These are phyloP conservation scores for Lactifluus pinguis DNA, from an alignment of 768 basidiomycete species.

Conservation along the genomic window DNA sequence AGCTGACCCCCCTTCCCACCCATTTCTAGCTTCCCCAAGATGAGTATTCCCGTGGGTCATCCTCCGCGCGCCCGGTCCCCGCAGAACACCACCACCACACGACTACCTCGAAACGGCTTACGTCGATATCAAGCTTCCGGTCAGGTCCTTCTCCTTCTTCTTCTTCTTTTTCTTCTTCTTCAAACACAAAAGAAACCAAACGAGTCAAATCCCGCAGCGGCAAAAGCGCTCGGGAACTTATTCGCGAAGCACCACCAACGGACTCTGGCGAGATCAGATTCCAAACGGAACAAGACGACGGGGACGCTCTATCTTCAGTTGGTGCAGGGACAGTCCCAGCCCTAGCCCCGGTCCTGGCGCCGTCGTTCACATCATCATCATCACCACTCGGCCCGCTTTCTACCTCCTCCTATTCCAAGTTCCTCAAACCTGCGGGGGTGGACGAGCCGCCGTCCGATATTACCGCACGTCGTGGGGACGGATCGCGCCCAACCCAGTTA, in stretches of 20 bases:
- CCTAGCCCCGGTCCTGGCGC: not conserved
- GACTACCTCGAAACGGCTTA: constrained; percentile 11
- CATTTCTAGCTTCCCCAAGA: not conserved
- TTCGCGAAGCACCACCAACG: constrained; percentile 3
- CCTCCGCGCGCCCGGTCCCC: constrained; percentile 2
- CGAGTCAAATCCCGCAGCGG: constrained; percentile 1
- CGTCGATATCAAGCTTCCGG: constrained; percentile 14
- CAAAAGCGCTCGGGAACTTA: constrained; percentile 11
- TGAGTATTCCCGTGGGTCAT: constrained; percentile 11
- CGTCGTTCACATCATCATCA: not conserved
- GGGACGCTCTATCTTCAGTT: not conserved
- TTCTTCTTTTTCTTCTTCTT: too few species aligned
- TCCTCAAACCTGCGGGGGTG: constrained; percentile 13
- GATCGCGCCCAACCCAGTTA: constrained; percentile 1
- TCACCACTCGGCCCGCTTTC: too few species aligned
- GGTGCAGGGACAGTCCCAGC: too few species aligned
- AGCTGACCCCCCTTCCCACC: constrained; percentile 10
- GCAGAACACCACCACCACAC: not conserved
- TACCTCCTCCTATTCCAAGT: not conserved
- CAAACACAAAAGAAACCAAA: not conserved
- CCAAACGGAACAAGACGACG: constrained; percentile 1
- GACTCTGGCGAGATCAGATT: not conserved
- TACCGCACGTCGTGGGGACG: constrained; percentile 2
- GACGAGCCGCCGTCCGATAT: constrained; percentile 10
- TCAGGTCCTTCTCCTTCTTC: too few species aligned